Evolutionary conservation across 495 filamentous ascomycete genomes (phyloP), one percentile per base, ranked within the genome.

Genomic region (Penicillium chermesinum): DNA sequence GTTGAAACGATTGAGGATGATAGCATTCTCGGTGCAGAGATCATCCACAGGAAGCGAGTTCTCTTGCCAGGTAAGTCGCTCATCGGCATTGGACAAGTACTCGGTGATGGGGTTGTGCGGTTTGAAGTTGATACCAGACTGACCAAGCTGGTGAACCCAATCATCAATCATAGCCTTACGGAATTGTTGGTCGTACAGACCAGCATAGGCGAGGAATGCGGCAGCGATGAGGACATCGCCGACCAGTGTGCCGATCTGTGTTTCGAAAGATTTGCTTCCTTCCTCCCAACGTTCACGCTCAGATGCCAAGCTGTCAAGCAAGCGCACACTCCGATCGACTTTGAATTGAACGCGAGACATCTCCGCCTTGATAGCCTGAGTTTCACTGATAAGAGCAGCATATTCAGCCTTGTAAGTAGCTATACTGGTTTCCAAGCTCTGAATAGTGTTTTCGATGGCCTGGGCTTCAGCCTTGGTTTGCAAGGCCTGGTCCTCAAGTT

Each of bases 31-130:
- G 0, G 93, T 99, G 73, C 94, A 97, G 21, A 99, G 81, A 60
- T 99, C 94, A 60, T 99, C 93, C n/a, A 96, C 94, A 8, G 93
- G 93, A 20, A 99, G 73, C n/a, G 86, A 85, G 63, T 96, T 84
- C 46, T 86, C 84, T 71, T 97, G 94, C 93, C 93, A 99, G 37
- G 83, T 78, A 32, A 97, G 78, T 49, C 94, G 81, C 68, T 97
- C 91, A 62, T 99, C 93, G 7, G 93, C 93, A 41, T 91, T 95
- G 5, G 93, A 99, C 27, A 99, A 77, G 61, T 96, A 97, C 63
- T 97, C 93, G 0, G 93, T 96, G 27, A 97, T 79, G 5, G 93
- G 89, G 59, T 97, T 97, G 60, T 88, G 88, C 48, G 84, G 76
- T 72, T 97, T 99, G 82, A 84, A 94, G 59, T 80, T 78, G 63